Percentiles rank a stretch among this genome's conserved stretches.
These are phyloP conservation scores for Aspergillus unguis DNA, from an alignment of 2,329 filamentous ascomycete species.

Conservation along the genomic window DNA sequence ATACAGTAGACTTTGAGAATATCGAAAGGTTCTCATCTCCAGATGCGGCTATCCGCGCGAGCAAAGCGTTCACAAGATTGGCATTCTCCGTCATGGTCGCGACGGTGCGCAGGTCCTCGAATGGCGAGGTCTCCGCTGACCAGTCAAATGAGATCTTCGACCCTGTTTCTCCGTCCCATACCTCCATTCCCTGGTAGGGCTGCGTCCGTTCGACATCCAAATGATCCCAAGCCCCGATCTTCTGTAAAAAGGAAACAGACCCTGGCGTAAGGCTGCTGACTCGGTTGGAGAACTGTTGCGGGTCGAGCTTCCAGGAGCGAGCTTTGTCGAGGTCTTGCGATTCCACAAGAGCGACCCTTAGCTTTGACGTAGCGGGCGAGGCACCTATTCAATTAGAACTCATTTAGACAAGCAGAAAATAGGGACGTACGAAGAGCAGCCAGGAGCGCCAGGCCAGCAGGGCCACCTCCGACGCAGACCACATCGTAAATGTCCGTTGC, in stretches of 20 bases:
- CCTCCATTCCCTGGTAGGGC: slow-evolving; percentile 92
- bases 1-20: slow-evolving; percentile 73
- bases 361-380: slow-evolving; percentile 68
- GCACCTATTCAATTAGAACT: slow-evolving; percentile 55
- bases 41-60: slow-evolving; percentile 68
- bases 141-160: slow-evolving; percentile 88
- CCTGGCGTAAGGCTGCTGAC: slow-evolving; percentile 91
- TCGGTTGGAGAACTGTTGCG: slow-evolving; percentile 79
- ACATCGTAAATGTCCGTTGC: slow-evolving; percentile 82
- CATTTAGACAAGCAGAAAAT: no score
- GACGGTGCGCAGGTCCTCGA: slow-evolving; percentile 60
- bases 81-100: slow-evolving; percentile 97
- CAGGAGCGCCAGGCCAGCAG: slow-evolving; percentile 79
- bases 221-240: slow-evolving; percentile 81
- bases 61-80: slow-evolving; percentile 76
- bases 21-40: slow-evolving; percentile 59
- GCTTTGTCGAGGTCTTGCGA: slow-evolving; percentile 75
- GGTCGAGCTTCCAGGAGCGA: slow-evolving; percentile 62
- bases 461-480: slow-evolving; percentile 85
- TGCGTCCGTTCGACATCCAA: slow-evolving; percentile 72
- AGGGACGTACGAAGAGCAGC: slow-evolving; percentile 65
- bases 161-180: slow-evolving; percentile 91
- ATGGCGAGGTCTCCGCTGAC: slow-evolving; percentile 48
- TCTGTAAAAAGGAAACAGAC: slow-evolving; percentile 76
- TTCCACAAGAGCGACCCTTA: slow-evolving; percentile 87